Conservation (phyloP, 108 stramenopile species). For the Pseudonitzschia multiseries region DNA sequence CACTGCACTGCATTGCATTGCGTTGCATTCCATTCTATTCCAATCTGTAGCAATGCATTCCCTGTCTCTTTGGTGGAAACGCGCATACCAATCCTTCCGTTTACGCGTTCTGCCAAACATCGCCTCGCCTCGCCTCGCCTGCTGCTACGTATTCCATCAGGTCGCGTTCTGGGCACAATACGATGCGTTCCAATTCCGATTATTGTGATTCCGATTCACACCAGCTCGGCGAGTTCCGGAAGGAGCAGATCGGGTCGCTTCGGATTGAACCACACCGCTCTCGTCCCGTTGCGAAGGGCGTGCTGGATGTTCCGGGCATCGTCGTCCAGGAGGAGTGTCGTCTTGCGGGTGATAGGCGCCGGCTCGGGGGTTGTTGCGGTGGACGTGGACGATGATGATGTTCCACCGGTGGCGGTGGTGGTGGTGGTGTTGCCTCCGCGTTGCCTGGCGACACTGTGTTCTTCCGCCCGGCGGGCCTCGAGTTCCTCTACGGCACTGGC, state of each 20-base stretch:
- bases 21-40: too few relatives aligned
- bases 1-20: too few relatives aligned
- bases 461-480: conserved; percentile 25
- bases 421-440: neutral
- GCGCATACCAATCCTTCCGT: too few relatives aligned
- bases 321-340: conserved; percentile 94
- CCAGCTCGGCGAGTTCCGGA: conserved; percentile 58
- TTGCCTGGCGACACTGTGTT: neutral
- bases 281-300: conserved; percentile 70
- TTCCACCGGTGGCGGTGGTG: neutral
- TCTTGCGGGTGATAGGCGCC: conserved; percentile 58
- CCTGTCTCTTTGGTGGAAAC: too few relatives aligned
- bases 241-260: conserved; percentile 58
- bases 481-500: conserved; percentile 93
- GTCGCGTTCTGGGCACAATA: too few relatives aligned
- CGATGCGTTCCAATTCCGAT: too few relatives aligned
- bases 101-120: too few relatives aligned
- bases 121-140: too few relatives aligned
- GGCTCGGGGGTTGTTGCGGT: too few relatives aligned
- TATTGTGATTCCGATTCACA: conserved; percentile 15
- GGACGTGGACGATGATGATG: neutral
- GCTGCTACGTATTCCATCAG: too few relatives aligned
- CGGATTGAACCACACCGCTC: conserved; percentile 89
- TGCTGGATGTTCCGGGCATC: conserved; percentile 80
- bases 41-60: too few relatives aligned